Base-by-base conservation (phyloP, 768 basidiomycete genomes). In the Pisolithus tinctorius region DNA sequence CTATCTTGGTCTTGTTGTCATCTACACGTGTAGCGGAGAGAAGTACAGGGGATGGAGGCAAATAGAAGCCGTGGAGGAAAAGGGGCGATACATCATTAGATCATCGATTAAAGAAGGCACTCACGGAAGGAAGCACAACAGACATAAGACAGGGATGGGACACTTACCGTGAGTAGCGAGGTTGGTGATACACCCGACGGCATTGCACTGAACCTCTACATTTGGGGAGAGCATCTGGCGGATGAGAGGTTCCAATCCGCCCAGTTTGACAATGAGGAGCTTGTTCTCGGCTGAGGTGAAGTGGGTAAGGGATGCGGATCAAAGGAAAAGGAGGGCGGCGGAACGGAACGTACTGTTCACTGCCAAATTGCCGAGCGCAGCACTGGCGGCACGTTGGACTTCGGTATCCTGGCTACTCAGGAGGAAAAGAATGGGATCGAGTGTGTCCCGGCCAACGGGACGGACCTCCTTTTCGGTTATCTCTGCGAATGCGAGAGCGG, bases 1-100 rank as follows among this genome's bases (percentile, higher is more conserved):
- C 96, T 51, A 99, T 99, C 79, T 95, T 96, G 47, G 93, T 96
- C 79, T 99, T 99, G 79, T 99, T 99, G 68, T 99, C 96, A 63
- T 99, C 94, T 96, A 56, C 13, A 58, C 48, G 52, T 48, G 56
- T 25, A 47, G 8, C 4, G 27, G 20, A 38, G 6, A 50, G 41
- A 48, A 46, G 30, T 39, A n/a, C 4, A 34, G 58, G 45, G 52
- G 47, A 23, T 49, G 58, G 50, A 41, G 27, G 39, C 36, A 57
- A 51, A 13, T 29, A 17, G 43, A 51, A 52, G 49, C 14, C n/a
- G 47, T 41, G 34, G 49, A 44, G 30, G 26, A 38, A 55, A 55
- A 37, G 43, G 29, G 14, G 42, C 45, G 27, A 47, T n/a, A 23
- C 16, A 42, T 20, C n/a, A 40, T 51, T 48, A 58, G 11, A 41